Evolutionary conservation across 306 rosid species (phyloP).

Genomic region (Rubus idaeus): DNA sequence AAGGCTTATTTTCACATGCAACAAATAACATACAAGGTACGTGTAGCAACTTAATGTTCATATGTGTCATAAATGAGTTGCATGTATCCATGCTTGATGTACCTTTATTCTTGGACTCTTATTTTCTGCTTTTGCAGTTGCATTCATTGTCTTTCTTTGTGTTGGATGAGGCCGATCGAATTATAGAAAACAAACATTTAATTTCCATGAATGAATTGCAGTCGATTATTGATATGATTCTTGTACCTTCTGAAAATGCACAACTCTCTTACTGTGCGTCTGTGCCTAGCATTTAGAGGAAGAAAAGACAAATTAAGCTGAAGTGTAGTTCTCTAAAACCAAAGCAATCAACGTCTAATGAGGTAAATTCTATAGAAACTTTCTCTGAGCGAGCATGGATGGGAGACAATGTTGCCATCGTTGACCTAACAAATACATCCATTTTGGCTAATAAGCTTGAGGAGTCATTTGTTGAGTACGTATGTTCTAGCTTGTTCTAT

Average conservation of each 20-base stretch:
- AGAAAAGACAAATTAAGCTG: conserved; percentile 91
- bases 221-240: conserved; percentile 92
- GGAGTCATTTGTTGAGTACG: conserved; percentile 94
- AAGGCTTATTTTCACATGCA: neutral
- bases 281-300: conserved; percentile 64
- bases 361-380: conserved; percentile 77
- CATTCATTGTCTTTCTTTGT: conserved; percentile 91
- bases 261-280: conserved; percentile 53
- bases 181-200: conserved; percentile 89
- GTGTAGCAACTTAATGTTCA: neutral
- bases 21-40: neutral
- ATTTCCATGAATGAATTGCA: conserved; percentile 85
- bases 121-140: conserved; percentile 59
- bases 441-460: conserved; percentile 76
- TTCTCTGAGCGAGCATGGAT: too few relatives aligned
- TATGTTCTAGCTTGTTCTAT: neutral
- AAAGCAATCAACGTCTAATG: conserved; percentile 58
- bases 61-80: neutral
- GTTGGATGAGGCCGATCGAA: conserved; percentile 97
- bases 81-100: neutral
- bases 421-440: too few relatives aligned
- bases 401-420: too few relatives aligned
- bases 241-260: conserved; percentile 45
- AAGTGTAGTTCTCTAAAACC: conserved; percentile 58
- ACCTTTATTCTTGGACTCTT: conserved; percentile 18